Percentiles rank a stretch among this genome's conserved stretches.
phyloP scores from a whole-genome alignment of 2,329 filamentous ascomycete species.

The Teratosphaeria destructans region DNA sequence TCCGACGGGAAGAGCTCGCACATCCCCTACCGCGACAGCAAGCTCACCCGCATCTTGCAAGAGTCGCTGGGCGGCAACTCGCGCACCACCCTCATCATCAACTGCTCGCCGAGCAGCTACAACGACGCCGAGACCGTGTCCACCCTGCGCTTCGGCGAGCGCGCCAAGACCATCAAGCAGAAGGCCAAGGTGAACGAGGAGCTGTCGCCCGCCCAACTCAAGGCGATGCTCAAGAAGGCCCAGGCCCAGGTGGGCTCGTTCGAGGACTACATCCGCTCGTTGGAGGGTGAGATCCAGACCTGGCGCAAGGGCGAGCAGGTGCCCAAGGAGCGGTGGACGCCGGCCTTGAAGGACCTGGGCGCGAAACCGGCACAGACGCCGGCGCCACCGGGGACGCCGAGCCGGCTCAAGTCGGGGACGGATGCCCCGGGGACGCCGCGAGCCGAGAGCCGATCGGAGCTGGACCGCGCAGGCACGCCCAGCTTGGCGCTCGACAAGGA shows the following conservation, averaged over 20 bases:
- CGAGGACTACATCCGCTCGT: slow-evolving; percentile 69
- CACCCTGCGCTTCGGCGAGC: slow-evolving; percentile 86
- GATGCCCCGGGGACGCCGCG: slow-evolving; percentile 41
- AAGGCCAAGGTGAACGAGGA: slow-evolving; percentile 99
- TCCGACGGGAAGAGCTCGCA: slow-evolving; percentile 96
- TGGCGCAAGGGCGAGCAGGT: slow-evolving; percentile 87
- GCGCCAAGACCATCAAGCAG: slow-evolving; percentile 98
- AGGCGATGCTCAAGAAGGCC: slow-evolving; percentile 82
- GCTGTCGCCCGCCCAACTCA: slow-evolving; percentile 89
- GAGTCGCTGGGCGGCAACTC: slow-evolving; percentile 97
- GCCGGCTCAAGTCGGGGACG: slow-evolving; percentile 38
- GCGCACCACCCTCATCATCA: slow-evolving; percentile 95
- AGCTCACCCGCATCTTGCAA: slow-evolving; percentile 93
- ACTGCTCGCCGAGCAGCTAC: slow-evolving; percentile 97
- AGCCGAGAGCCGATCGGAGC: slow-evolving; percentile 55
- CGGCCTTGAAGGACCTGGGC: slow-evolving; percentile 44
- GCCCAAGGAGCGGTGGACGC: slow-evolving; percentile 79
- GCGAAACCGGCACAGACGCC: slow-evolving; percentile 36
- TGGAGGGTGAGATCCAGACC: slow-evolving; percentile 74
- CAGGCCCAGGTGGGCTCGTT: slow-evolving; percentile 83
- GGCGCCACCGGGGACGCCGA: slow-evolving; percentile 50
- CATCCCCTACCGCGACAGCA: slow-evolving; percentile 93
- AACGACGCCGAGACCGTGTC: slow-evolving; percentile 92
- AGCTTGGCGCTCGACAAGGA: slow-evolving; percentile 87
- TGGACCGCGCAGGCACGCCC: slow-evolving; percentile 75